These are phyloP conservation scores for Neurospora tetraspora DNA, from an alignment of 495 filamentous ascomycete genomes.

Conservation along the genomic window DNA sequence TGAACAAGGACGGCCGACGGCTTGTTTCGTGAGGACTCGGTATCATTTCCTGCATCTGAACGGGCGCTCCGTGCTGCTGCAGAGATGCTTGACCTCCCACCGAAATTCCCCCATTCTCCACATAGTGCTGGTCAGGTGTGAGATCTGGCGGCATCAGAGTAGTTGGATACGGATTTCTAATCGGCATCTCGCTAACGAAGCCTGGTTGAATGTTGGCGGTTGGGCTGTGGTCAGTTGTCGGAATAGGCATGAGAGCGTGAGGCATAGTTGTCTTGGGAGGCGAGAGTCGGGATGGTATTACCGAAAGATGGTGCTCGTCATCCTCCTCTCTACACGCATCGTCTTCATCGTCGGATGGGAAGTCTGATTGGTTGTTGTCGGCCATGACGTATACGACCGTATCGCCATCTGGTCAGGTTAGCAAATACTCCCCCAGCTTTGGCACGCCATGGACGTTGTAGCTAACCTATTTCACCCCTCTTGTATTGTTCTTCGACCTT, in stretches of 20 bases:
- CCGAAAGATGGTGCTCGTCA: constrained; percentile 12
- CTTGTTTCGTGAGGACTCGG: constrained; percentile 23
- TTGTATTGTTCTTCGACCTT: constrained; percentile 50
- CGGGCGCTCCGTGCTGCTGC: constrained; percentile 9
- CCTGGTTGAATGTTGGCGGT: constrained; percentile 18
- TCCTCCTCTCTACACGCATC: constrained; percentile 13
- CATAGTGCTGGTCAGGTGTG: constrained; percentile 22
- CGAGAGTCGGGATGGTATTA: constrained; percentile 12
- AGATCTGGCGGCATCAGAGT: constrained; percentile 20
- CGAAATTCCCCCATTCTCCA: constrained; percentile 18
- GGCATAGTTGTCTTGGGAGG: constrained; percentile 14
- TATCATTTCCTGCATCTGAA: constrained; percentile 28
- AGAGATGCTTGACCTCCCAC: constrained; percentile 13
- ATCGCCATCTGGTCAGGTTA: constrained; percentile 22
- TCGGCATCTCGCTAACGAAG: constrained; percentile 23
- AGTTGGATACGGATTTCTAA: constrained; percentile 18
- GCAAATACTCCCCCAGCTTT: background rate
- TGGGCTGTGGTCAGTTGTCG: constrained; percentile 20
- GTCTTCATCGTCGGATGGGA: constrained; percentile 25
- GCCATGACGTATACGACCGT: constrained; percentile 32
- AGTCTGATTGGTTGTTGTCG: constrained; percentile 21
- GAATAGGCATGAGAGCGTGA: constrained; percentile 17
- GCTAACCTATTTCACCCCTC: constrained; percentile 51
- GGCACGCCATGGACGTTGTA: background rate
- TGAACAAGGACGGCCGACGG: constrained; percentile 26